Conservation (phyloP, 306 rosid genomes). For the Ceratonia siliqua region DNA sequence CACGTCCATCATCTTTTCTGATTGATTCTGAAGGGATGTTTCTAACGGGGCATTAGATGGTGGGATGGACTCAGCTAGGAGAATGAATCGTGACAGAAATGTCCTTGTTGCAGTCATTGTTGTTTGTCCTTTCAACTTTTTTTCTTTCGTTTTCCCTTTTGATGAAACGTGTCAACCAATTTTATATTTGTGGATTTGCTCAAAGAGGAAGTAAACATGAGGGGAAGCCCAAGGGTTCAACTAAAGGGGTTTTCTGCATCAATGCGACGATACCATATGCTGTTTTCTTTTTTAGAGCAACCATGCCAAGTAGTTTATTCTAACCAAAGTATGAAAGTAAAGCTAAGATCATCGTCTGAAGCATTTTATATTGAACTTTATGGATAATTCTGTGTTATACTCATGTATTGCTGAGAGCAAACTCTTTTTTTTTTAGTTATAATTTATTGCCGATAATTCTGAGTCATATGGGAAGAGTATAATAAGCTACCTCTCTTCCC, state of each 20-base stretch:
- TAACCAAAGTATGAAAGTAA: too few relatives aligned
- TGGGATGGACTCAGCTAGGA: conserved; percentile 14
- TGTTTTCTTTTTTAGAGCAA: conserved; percentile 23
- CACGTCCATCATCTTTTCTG: conserved; percentile 37
- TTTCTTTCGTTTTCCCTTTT: conserved; percentile 33
- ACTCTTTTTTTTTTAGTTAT: too few relatives aligned
- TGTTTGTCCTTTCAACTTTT: conserved; percentile 7
- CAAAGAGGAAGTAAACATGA: conserved; percentile 28
- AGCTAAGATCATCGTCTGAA: too few relatives aligned
- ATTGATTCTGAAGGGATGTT: conserved; percentile 44
- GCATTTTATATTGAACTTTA: not conserved
- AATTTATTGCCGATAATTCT: too few relatives aligned
- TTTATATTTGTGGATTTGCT: conserved; percentile 20
- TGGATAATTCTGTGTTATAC: not conserved
- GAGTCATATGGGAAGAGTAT: too few relatives aligned
- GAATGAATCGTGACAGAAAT: not conserved
- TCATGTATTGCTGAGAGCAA: not conserved
- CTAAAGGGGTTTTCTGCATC: conserved; percentile 40
- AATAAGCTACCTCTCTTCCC: not conserved
- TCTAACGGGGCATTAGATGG: conserved; percentile 4
- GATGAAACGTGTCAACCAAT: not conserved
- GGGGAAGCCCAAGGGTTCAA: conserved; percentile 14
- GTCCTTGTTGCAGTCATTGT: conserved; percentile 2
- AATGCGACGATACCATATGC: conserved; percentile 16
- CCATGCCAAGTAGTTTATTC: not conserved